Evolutionary conservation across 345 rosid species (phyloP).

Genomic region (Mallotus nudiflorus): DNA sequence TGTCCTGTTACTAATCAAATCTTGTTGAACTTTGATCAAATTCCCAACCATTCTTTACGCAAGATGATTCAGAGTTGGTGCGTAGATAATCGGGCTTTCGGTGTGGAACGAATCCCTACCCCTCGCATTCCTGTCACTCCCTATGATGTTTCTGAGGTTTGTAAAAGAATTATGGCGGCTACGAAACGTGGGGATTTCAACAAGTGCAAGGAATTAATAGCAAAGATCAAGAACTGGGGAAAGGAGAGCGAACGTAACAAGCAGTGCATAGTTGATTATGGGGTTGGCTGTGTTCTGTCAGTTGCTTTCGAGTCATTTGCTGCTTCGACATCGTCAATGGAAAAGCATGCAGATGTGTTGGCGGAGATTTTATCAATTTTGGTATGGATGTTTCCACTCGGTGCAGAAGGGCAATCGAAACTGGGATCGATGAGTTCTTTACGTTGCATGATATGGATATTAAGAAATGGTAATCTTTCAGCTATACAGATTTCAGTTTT

Average conservation of each 20-base stretch:
- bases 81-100: constrained; percentile 30
- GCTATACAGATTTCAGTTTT: constrained; percentile 29
- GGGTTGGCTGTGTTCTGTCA: constrained; percentile 22
- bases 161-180: constrained; percentile 21
- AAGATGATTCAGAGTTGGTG: constrained; percentile 47
- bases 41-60: constrained; percentile 38
- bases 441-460: constrained; percentile 24
- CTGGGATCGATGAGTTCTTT: constrained; percentile 29
- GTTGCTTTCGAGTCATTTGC: constrained; percentile 32
- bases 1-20: constrained; percentile 36
- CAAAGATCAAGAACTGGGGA: constrained; percentile 32
- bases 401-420: constrained; percentile 23
- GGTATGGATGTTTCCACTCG: constrained; percentile 29
- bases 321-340: constrained; percentile 15
- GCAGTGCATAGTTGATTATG: constrained; percentile 23
- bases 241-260: constrained; percentile 40
- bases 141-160: constrained; percentile 27
- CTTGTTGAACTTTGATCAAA: constrained; percentile 20
- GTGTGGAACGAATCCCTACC: constrained; percentile 39
- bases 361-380: constrained; percentile 31
- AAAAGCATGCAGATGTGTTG: constrained; percentile 22
- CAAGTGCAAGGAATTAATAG: constrained; percentile 29
- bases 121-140: constrained; percentile 38
- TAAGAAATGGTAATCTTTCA: constrained; percentile 31
- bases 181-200: constrained; percentile 20